Evolutionary conservation across 352 stramenopile species (phyloP).

Genomic region (Pythium graminicola): DNA sequence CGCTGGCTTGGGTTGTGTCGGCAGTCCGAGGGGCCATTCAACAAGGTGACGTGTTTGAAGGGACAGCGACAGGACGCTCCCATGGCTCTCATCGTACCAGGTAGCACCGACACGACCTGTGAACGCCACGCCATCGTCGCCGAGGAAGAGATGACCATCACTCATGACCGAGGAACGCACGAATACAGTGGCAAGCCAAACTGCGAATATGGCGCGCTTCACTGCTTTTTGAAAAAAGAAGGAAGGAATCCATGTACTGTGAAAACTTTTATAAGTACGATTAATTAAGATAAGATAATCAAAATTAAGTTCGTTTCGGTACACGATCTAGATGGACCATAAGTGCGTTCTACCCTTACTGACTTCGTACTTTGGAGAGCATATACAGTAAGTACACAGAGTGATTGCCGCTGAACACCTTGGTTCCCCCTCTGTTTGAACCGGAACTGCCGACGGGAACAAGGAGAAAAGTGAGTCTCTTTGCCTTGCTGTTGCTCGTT

Average conservation of each 20-base stretch:
- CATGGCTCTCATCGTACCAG: constrained; percentile 57
- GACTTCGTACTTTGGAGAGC: constrained; percentile 6
- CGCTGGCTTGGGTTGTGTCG: not conserved
- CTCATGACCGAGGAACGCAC: constrained; percentile 20
- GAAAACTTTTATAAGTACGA: constrained; percentile 7
- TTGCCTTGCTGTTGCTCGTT: not conserved
- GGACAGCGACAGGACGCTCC: constrained; percentile 46
- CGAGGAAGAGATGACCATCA: constrained; percentile 59
- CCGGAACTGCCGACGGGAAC: constrained; percentile 1
- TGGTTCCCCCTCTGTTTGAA: constrained; percentile 3
- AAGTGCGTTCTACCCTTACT: too few species aligned
- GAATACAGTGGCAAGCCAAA: not conserved
- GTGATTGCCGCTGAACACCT: constrained; percentile 15
- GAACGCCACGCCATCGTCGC: constrained; percentile 41
- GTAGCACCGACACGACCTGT: constrained; percentile 22
- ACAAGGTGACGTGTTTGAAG: constrained; percentile 24
- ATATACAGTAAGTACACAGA: not conserved
- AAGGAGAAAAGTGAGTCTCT: not conserved
- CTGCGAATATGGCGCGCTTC: constrained; percentile 20
- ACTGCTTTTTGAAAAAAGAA: constrained; percentile 20
- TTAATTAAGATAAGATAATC: not conserved
- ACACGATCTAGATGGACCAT: not conserved
- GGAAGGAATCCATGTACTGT: constrained; percentile 1
- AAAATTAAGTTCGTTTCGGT: not conserved
- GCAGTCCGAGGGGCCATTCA: constrained; percentile 31